Evolutionary conservation across 805 yeast genomes (phyloP), one percentile per base, ranked within the genome.

Genomic region (Priceomyces carsonii): DNA sequence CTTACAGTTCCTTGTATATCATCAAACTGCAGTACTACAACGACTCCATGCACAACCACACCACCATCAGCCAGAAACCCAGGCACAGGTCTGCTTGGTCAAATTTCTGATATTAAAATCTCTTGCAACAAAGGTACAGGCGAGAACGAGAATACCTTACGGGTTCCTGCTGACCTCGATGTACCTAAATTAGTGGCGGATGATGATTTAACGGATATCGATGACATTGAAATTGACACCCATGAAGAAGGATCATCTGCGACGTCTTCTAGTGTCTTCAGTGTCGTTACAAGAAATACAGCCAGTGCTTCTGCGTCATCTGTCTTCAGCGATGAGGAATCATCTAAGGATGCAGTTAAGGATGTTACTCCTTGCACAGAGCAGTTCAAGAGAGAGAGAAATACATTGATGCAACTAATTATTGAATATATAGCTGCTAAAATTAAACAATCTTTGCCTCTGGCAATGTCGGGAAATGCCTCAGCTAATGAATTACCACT

Each of bases 351-450:
- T 17, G 26, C 10, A 12, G 40, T 22, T 8, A 22, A 10, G 16
- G 21, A 13, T 13, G 13, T 13, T 7, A 38, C 32, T 32, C 34
- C 45, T 27, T 27, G 48, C 19, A 34, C 55, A 1, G 57, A 46
- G 18, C 53, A 53, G 19, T 55, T 61, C 44, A 50, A 51, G 30
- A 36, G 45, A 13, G 68, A 66, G 42, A 53, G 66, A 33, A 56
- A 49, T 27, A 63, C 64, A 39, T 50, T 69, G 21, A 69, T 69
- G 74, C 61, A 59, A 32, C 56, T 68, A 6, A 56, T 66, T 15
- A 70, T 68, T 23, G 67, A 66, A 44, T 69, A 68, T 40, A 51
- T 67, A 22, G 63, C 72, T 4, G 64, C 66, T 43, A 69, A 69
- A 42, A 68, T 69, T 36, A 56, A 61, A 20, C 66, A 68, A 40